Conservation (phyloP, 2,329 filamentous ascomycete species). For the Fusarium vanettenii region DNA sequence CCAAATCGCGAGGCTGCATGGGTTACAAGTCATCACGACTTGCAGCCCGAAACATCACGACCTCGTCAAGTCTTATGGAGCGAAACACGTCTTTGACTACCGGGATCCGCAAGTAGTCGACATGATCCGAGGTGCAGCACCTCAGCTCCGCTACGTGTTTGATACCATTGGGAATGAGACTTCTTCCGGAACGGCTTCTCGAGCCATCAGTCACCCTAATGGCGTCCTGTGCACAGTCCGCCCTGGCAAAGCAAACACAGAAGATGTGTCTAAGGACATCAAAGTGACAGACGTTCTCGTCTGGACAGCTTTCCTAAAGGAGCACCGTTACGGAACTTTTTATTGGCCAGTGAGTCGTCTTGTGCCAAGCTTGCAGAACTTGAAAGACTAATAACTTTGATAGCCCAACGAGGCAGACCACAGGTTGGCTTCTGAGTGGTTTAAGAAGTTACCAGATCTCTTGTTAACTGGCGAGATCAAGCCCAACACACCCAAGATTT, state of each 20-base stretch:
- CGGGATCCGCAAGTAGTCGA: constrained; percentile 48
- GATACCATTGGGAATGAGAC: constrained; percentile 55
- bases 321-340: constrained; percentile 50
- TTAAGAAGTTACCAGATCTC: constrained; percentile 49
- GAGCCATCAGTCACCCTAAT: constrained; percentile 41
- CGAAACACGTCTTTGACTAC: constrained; percentile 6
- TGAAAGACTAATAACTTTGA: not conserved
- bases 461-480: constrained; percentile 50
- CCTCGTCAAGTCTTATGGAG: constrained; percentile 48
- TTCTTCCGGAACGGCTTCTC: constrained; percentile 49
- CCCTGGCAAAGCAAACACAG: constrained; percentile 53
- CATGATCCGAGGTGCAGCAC: constrained; percentile 51
- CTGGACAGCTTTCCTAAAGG: constrained; percentile 55
- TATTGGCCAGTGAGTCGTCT: constrained; percentile 50
- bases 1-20: constrained; percentile 48
- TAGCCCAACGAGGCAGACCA: constrained; percentile 52
- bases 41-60: constrained; percentile 49
- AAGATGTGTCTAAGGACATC: constrained; percentile 47
- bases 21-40: constrained; percentile 50
- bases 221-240: constrained; percentile 55
- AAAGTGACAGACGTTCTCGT: constrained; percentile 56
- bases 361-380: too few species aligned
- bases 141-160: constrained; percentile 51
- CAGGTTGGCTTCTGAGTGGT: constrained; percentile 50
- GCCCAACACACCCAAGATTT: constrained; percentile 47